A percentile compares a stretch with the other conserved stretches of the same genome.
Conservation (phyloP, 2,329 filamentous ascomycete species). For the Talaromyces sp. region DNA sequence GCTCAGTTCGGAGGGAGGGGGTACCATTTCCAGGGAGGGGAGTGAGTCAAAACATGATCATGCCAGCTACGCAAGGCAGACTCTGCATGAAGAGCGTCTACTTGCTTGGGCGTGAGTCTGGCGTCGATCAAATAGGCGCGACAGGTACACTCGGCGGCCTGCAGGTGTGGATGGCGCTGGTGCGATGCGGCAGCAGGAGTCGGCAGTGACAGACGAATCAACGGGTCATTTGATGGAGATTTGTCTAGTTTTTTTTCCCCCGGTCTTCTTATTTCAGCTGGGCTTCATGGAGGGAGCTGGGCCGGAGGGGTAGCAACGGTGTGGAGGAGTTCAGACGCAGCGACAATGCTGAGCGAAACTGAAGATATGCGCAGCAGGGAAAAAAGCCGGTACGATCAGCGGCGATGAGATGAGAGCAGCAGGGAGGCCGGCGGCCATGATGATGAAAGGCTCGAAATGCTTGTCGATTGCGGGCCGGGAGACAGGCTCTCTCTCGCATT, state of each 20-base stretch:
- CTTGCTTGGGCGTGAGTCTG: conserved; percentile 9
- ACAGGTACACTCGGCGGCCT: conserved; percentile 9
- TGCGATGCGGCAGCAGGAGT: conserved; percentile 9
- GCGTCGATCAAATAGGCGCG: conserved; percentile 14
- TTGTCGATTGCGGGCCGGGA: conserved; percentile 8
- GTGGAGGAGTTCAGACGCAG: neutral
- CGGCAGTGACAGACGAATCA: conserved; percentile 1
- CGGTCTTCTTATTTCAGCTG: conserved; percentile 4
- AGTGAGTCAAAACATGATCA: conserved; percentile 16
- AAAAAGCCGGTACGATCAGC: conserved; percentile 4
- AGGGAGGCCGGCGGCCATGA: neutral
- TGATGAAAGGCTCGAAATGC: conserved; percentile 2
- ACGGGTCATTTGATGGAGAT: neutral
- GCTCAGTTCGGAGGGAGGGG: conserved; percentile 20
- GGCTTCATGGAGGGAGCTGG: conserved; percentile 8
- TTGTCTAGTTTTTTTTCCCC: neutral
- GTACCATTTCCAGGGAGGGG: conserved; percentile 21
- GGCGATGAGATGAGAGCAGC: neutral
- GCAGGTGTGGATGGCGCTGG: conserved; percentile 11
- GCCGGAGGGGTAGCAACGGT: conserved; percentile 1
- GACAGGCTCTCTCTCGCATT: conserved; percentile 4
- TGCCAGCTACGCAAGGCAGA: conserved; percentile 34
- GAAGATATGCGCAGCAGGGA: conserved; percentile 3
- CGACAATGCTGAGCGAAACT: neutral
- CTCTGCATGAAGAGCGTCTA: conserved; percentile 18